Evolutionary conservation across 2,329 filamentous ascomycete genomes (phyloP), one percentile per base, ranked within the genome.

Genomic region (Talaromyces sp.): DNA sequence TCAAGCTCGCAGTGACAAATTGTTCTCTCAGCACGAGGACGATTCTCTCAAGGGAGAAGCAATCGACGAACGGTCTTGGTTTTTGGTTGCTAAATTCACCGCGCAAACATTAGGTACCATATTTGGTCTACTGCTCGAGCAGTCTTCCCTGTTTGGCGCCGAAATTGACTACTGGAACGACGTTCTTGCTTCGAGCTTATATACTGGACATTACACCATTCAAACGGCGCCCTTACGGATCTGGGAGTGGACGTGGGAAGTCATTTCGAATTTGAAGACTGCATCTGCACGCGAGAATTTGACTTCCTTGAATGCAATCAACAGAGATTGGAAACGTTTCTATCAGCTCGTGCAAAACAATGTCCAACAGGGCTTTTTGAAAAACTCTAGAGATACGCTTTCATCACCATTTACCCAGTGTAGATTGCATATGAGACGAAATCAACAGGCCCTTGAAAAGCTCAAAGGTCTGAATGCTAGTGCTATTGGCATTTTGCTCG

Each of bases 121-220:
- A 2, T 42, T 64, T 12, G 50, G 40, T 9, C 44, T 48, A 0
- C 28, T 64, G 39, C 55, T 64, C 21, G 54, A 64, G 18, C 62
- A 61, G 2, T 50, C 58, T 16, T 64, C 52, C 11, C 35, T 35
- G 12, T n/a, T 64, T 33, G 58, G 50, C 12, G 42, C 21, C 16
- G 62, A 64, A 40, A 64, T 64, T 48, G 58, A 50, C 23, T 64
- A 64, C 21, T 64, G 62, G 62, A 55, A 64, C 52, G 42, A 56
- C 4, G 21, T 61, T 25, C 58, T 64, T 9, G 44, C 40, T 39
- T 64, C 62, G 21, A 61, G 46, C 16, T 31, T 64, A 21, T 21
- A 58, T 23, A 64, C 62, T 11, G 62, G 52, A 25, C 37, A 61
- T 56, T 64, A 64, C 61, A 44, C 35, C 16, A 44, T 64, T 1